phyloP scores from a whole-genome alignment of 164 flowering plant genomes.

The Kingdonia uniflora region DNA sequence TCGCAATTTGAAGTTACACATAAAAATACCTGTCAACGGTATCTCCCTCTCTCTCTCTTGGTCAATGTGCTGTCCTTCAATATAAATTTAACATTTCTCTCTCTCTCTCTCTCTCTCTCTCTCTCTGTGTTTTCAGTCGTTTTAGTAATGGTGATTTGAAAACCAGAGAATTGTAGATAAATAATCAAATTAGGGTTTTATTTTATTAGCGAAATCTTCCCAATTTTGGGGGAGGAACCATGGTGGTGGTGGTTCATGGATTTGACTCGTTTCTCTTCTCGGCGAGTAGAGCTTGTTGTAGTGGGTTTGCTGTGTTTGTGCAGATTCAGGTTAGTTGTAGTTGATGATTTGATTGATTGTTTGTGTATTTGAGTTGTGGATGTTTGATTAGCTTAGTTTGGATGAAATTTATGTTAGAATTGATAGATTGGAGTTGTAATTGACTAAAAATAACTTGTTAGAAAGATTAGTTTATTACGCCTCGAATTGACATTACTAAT shows the following conservation, averaged over 20 bases:
- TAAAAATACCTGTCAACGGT: slow-evolving; percentile 17
- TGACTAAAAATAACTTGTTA: too few species aligned
- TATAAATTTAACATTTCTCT: slow-evolving; percentile 16
- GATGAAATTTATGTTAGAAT: too few species aligned
- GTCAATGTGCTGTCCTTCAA: not conserved
- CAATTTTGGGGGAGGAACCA: slow-evolving; percentile 12
- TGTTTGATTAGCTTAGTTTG: too few species aligned
- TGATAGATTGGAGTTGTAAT: too few species aligned
- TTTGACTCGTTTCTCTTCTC: slow-evolving; percentile 50
- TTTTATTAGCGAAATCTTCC: not conserved
- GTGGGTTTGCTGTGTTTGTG: slow-evolving; percentile 56
- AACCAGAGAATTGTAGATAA: too few species aligned
- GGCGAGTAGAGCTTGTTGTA: slow-evolving; percentile 52
- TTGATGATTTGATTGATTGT: not conserved
- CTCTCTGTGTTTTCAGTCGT: not conserved
- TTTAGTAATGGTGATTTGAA: slow-evolving; percentile 19
- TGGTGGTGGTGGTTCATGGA: slow-evolving; percentile 27
- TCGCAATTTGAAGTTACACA: slow-evolving; percentile 3
- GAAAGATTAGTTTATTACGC: too few species aligned
- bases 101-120: slow-evolving; percentile 3
- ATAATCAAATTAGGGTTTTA: slow-evolving; percentile 5
- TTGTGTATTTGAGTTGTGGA: too few species aligned
- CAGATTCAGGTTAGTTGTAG: slow-evolving; percentile 75
- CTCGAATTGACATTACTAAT: too few species aligned
- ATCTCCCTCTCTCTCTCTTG: slow-evolving; percentile 16